These are phyloP conservation scores for Laburnicola sp. DNA, from an alignment of 2,329 filamentous ascomycete genomes.

Conservation along the genomic window DNA sequence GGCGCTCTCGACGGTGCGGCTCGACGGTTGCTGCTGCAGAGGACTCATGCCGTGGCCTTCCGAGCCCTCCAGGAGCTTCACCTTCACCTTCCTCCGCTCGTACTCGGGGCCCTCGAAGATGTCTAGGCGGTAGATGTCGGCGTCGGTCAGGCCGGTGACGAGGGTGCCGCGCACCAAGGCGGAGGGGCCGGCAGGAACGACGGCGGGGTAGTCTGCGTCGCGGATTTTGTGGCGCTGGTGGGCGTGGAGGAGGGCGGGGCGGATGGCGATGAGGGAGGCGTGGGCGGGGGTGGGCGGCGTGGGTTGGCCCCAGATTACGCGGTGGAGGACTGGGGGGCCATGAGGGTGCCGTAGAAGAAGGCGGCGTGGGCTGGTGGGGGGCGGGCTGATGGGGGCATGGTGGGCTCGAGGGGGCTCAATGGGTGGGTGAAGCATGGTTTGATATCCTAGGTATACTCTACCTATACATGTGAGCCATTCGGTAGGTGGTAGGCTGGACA, in stretches of 20 bases:
- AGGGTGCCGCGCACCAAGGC: constrained; percentile 71
- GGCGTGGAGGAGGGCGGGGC: constrained; percentile 73
- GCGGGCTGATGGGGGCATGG: too few relatives aligned
- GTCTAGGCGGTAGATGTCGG: constrained; percentile 75
- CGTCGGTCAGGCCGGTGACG: constrained; percentile 75
- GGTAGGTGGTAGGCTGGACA: too few relatives aligned
- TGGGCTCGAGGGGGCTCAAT: too few relatives aligned
- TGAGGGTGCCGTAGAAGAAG: constrained; percentile 73
- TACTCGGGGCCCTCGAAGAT: constrained; percentile 82
- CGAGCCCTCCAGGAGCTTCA: constrained; percentile 42
- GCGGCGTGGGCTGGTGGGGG: constrained; percentile 49
- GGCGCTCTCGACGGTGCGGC: constrained; percentile 33
- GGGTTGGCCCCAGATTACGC: constrained; percentile 71
- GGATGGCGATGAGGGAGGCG: constrained; percentile 62
- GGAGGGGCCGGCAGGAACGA: constrained; percentile 52
- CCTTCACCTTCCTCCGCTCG: constrained; percentile 54
- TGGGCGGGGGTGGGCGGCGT: constrained; percentile 55
- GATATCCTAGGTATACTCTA: too few relatives aligned
- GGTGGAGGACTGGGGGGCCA: constrained; percentile 86
- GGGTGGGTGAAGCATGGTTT: too few relatives aligned
- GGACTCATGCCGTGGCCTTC: constrained; percentile 29
- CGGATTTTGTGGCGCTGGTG: constrained; percentile 73
- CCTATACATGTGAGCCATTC: too few relatives aligned
- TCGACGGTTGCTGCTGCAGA: constrained; percentile 25
- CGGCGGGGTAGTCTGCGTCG: constrained; percentile 77